phyloP scores from a whole-genome alignment of 1,139 yeast species.

The Nakaseomyces delphensis region DNA sequence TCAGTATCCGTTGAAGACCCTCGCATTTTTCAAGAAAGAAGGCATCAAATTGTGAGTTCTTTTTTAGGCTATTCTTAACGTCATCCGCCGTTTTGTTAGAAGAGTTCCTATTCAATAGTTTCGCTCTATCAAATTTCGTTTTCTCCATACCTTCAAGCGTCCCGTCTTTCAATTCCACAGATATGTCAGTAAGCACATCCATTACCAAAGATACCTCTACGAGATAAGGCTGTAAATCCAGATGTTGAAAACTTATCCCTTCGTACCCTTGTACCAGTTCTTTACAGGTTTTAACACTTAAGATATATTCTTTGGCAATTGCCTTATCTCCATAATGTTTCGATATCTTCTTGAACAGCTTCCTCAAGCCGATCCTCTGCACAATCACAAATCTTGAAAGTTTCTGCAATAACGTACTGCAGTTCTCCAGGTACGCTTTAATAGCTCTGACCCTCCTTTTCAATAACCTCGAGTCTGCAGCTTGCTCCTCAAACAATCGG shows the following conservation, averaged over 20 bases:
- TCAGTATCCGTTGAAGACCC: slow-evolving; percentile 33
- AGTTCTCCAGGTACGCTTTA: slow-evolving; percentile 17
- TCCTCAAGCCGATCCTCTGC: slow-evolving; percentile 74
- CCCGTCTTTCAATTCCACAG: slow-evolving; percentile 1
- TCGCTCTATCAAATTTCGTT: background rate
- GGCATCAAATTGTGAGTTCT: slow-evolving; percentile 21
- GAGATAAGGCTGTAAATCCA: slow-evolving; percentile 58
- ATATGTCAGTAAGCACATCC: slow-evolving; percentile 39
- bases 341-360: slow-evolving; percentile 68
- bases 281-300: slow-evolving; percentile 32
- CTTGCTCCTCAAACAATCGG: slow-evolving; percentile 3
- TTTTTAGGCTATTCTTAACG: background rate
- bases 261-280: slow-evolving; percentile 31
- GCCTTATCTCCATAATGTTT: slow-evolving; percentile 43
- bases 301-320: slow-evolving; percentile 30
- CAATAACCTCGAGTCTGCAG: background rate
- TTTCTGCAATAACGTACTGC: slow-evolving; percentile 47
- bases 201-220: slow-evolving; percentile 52
- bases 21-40: slow-evolving; percentile 34
- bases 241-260: slow-evolving; percentile 48
- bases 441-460: slow-evolving; percentile 16
- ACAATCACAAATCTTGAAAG: slow-evolving; percentile 66
- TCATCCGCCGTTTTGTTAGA: background rate
- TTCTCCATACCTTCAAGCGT: background rate
- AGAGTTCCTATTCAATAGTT: background rate